A percentile compares a stretch with the other conserved stretches of the same genome.
Evolutionary conservation across 345 rosid species (phyloP).

Genomic region (Ceriops zippeliana): DNA sequence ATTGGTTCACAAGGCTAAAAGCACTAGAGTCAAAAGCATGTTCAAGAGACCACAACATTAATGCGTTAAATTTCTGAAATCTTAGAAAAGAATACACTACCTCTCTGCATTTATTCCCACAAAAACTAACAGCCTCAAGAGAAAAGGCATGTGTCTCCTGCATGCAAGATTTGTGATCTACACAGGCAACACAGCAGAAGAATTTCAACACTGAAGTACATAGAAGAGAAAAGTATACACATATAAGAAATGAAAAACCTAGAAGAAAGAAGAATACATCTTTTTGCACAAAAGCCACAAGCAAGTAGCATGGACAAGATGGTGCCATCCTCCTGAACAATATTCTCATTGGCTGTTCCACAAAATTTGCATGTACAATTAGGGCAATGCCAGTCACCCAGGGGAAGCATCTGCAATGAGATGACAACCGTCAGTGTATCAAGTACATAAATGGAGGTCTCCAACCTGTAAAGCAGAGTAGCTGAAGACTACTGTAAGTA

Average conservation of each 20-base stretch:
- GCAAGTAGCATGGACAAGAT: constrained; percentile 16
- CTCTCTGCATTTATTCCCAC: constrained; percentile 30
- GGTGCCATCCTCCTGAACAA: constrained; percentile 31
- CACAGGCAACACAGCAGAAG: background rate
- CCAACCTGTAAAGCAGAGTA: no score
- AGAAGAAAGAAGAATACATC: constrained; percentile 25
- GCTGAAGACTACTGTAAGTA: background rate
- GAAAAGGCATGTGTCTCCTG: constrained; percentile 39
- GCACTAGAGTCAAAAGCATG: no score
- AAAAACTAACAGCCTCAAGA: constrained; percentile 33
- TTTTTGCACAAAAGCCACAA: constrained; percentile 27
- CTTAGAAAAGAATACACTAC: constrained; percentile 10
- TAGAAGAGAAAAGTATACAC: background rate
- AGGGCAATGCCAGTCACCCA: constrained; percentile 36
- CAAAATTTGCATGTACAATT: constrained; percentile 34
- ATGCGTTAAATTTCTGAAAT: background rate
- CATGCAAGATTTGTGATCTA: constrained; percentile 30
- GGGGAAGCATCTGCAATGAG: constrained; percentile 30
- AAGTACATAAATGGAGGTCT: background rate
- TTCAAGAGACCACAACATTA: no score
- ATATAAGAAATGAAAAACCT: constrained; percentile 8
- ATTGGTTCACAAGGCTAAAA: no score
- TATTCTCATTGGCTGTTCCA: constrained; percentile 24
- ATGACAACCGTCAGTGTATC: constrained; percentile 1
- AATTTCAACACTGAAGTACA: background rate